Evolutionary conservation across 2,329 filamentous ascomycete species (phyloP), one percentile per base, ranked within the genome.

Genomic region (Ophiostoma montium): DNA sequence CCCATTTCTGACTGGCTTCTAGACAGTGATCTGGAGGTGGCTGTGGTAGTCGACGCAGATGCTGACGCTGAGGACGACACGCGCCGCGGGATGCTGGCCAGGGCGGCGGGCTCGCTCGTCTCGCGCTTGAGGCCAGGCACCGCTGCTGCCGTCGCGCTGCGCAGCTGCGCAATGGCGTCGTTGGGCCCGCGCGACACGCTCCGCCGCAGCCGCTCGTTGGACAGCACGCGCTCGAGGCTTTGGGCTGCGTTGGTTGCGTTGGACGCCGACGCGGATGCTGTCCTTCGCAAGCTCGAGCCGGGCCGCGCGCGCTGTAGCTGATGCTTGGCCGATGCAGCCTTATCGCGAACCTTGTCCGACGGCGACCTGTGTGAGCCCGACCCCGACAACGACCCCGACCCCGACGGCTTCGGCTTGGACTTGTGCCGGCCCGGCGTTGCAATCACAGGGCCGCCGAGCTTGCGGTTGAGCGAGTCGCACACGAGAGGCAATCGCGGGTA

Each of bases 401-500:
- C n/a, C n/a, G 39, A 30, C 23, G 23, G 23, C 23, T 27, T 27
- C 10, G 39, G 23, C 39, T 42, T 42, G 39, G 39, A 31, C 55
- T 68, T 76, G 10, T 72, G 67, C 56, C 49, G 78, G 8, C 31
- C 19, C 8, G 71, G 65, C 4, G 80, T 72, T 19, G 75, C 66
- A 52, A 78, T 75, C 9, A 76, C 69, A 1, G 84, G 84, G 0
- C 84, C 85, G 15, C 86, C 85, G 5, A 90, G 71, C 61, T 88
- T 88, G 54, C 78, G 79, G 62, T 82, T 87, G 52, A 89, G 78
- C 5, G 72, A 70, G 43, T 80, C 74, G 57, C 84, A 86, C 13
- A 81, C 68, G 33, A 83, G 76, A 1, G 84, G 84, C n/a, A 89
- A 68, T 32, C 85, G 80, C 13, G 84, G 77, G 32, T 82, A 80